These are phyloP conservation scores for Lichtheimia ramosa DNA, from an alignment of 371 early-diverging fungal species.

Conservation along the genomic window DNA sequence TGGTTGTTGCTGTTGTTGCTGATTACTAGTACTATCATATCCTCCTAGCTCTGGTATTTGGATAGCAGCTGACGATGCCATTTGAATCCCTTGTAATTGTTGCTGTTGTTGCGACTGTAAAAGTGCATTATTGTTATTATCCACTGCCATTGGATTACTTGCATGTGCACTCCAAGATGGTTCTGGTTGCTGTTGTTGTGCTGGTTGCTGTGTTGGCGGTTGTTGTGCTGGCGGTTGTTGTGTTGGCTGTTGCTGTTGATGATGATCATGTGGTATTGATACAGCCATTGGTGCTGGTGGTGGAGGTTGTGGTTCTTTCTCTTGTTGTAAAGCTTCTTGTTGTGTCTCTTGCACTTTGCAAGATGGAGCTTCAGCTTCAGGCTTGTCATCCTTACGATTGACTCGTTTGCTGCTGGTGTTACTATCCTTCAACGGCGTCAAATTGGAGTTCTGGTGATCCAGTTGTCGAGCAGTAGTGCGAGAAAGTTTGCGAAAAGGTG, in stretches of 20 bases:
- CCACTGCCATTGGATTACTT: too few relatives aligned
- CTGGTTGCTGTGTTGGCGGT: not conserved
- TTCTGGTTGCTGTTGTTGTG: constrained; percentile 1
- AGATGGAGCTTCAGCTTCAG: not conserved
- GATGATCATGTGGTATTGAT: constrained; percentile 4
- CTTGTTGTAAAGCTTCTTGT: not conserved
- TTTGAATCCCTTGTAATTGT: constrained; percentile 7
- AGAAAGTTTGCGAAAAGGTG: constrained; percentile 39
- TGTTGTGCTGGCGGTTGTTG: not conserved
- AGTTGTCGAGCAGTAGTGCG: constrained; percentile 36
- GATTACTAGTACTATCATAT: constrained; percentile 4
- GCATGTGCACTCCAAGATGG: too few relatives aligned
- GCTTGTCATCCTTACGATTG: not conserved
- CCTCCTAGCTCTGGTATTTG: constrained; percentile 7
- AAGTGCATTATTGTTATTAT: too few relatives aligned
- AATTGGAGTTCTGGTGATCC: constrained; percentile 23
- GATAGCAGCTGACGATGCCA: constrained; percentile 6
- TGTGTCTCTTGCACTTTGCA: constrained; percentile 1
- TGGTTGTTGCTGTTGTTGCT: constrained; percentile 9
- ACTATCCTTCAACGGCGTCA: constrained; percentile 20
- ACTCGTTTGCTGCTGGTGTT: not conserved
- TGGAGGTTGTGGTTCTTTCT: constrained; percentile 8
- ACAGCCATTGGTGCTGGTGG: constrained; percentile 13
- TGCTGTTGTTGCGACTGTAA: constrained; percentile 10
- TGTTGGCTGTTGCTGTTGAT: constrained; percentile 14